Percentiles rank a stretch among this genome's conserved stretches.
Evolutionary conservation across 805 yeast genomes (phyloP).

Genomic region (Kuraishia piskuri): DNA sequence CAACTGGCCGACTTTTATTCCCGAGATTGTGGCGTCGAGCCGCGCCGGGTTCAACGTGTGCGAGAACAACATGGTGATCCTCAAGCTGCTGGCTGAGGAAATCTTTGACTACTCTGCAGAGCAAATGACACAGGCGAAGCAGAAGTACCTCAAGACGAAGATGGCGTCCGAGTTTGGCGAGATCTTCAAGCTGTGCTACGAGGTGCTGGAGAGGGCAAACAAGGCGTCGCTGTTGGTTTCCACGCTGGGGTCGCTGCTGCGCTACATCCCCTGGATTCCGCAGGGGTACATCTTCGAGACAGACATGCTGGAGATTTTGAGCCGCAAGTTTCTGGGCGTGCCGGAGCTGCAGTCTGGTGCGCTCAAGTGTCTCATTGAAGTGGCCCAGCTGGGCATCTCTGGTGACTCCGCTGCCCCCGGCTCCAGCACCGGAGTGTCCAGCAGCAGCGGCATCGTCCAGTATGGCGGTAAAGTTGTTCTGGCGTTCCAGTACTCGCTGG

Average conservation of each 20-base stretch:
- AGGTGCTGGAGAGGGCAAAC: slow-evolving; percentile 84
- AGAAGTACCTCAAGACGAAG: slow-evolving; percentile 69
- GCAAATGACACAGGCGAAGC: slow-evolving; percentile 94
- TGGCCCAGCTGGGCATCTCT: slow-evolving; percentile 44
- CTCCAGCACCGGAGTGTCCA: neutral
- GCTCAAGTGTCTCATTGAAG: slow-evolving; percentile 89
- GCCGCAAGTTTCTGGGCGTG: slow-evolving; percentile 69
- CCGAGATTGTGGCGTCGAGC: slow-evolving; percentile 82
- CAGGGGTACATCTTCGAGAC: slow-evolving; percentile 85
- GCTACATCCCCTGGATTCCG: slow-evolving; percentile 94
- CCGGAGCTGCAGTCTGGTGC: slow-evolving; percentile 77
- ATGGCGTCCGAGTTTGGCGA: slow-evolving; percentile 89
- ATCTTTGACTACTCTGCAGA: slow-evolving; percentile 94
- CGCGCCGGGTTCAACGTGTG: slow-evolving; percentile 86
- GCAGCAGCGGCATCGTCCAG: slow-evolving; percentile 11
- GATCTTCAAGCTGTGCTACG: slow-evolving; percentile 87
- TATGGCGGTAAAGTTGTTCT: slow-evolving; percentile 50
- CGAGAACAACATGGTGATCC: slow-evolving; percentile 93
- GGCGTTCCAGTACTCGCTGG: slow-evolving; percentile 68
- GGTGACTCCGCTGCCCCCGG: slow-evolving; percentile 29
- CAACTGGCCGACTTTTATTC: slow-evolving; percentile 95
- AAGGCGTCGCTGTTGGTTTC: slow-evolving; percentile 77
- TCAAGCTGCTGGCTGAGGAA: slow-evolving; percentile 86
- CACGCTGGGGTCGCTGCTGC: slow-evolving; percentile 72
- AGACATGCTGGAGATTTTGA: slow-evolving; percentile 59